Evolutionary conservation across 1,284 basidiomycete species (phyloP), one percentile per base, ranked within the genome.

Genomic region (Pseudozyma sp.): DNA sequence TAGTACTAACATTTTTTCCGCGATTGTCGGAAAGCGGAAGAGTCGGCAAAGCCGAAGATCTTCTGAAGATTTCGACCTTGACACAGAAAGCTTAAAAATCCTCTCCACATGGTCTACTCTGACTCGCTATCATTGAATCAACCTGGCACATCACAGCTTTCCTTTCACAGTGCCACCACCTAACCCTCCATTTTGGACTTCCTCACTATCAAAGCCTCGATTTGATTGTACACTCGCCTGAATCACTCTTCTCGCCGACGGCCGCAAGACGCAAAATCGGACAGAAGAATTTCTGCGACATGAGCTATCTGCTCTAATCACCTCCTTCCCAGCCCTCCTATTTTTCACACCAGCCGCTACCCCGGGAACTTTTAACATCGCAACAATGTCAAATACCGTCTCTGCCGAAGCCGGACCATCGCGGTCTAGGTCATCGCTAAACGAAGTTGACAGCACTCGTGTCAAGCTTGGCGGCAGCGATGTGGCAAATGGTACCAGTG

Each of bases 381-480:
- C n/a, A 25, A 42, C 38, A 7, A 55, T 69, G 60, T 56, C 58
- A 13, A 56, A 50, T 40, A 39, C 51, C 7, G 19, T 12, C 14
- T 65, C 51, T 13, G 52, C 57, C 8, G 61, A 70, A 48, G 61
- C 68, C 13, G 58, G 68, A 13, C 68, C 68, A 2, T 65, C 68
- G 2, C 45, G 54, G 31, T 16, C 53, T 1, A 38, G 35, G 16
- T 21, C 34, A 1, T 3, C 52, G 3, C 21, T 51, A 4, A 31
- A 42, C 38, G 42, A 50, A 0, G n/a, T 49, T 11, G 61, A 54
- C 40, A 50, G n/a, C 44, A 50, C 36, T 6, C 57, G 38, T 18
- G 25, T 49, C 57, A 52, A 53, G 40, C 18, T 53, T 5, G 54
- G 57, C 38, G 52, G 50, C 48, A 60, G 44, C n/a, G 58, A 60